Base-by-base conservation (phyloP, 2,329 filamentous ascomycete species). In the Colletotrichum sp. region DNA sequence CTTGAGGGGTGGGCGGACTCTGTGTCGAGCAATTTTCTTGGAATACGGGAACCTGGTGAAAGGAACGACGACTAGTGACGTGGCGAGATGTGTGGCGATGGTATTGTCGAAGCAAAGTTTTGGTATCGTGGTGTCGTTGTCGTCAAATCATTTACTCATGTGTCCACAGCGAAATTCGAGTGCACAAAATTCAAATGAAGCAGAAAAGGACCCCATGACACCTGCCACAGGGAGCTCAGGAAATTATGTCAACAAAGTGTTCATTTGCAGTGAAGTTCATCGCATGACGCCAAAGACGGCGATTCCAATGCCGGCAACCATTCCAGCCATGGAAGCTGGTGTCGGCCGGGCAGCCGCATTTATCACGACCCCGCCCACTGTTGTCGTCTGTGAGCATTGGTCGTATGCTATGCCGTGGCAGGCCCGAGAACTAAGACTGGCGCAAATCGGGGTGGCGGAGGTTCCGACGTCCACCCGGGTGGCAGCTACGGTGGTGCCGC, bases 371-470 rank as follows among this genome's bases (percentile, higher is more conserved):
- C 76, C 63, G 74, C 78, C 76, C 12, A 75, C 66, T 18, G 73
- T 73, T 6, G 74, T 77, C 5, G 69, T 70, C 47, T 74, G 70
- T 8, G 76, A 75, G 78, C 88, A 90, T 67, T 85, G 80, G 15
- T 82, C 82, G 27, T 80, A 80, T 54, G 84, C 81, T 9, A 89
- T 77, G 51, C 83, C 82, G 27, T 84, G 83, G 77, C 90, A 92
- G 27, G 88, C 90, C 68, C 82, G 81, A 5, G 84, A 86, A 72
- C 88, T 90, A 73, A 92, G 79, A 74, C 88, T 90, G 47, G 84
- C 86, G 81, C 90, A 92, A 59, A 92, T 84, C 24, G 86, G 86
- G 2, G 86, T 88, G 13, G 89, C 90, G 8, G 86, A 84, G 6
- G 84, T 74, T 5, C 84, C 86, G 11, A 89, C 77, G 34, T 83